Base-by-base conservation (phyloP, 108 stramenopile genomes). In the Cyclotella sp. region DNA sequence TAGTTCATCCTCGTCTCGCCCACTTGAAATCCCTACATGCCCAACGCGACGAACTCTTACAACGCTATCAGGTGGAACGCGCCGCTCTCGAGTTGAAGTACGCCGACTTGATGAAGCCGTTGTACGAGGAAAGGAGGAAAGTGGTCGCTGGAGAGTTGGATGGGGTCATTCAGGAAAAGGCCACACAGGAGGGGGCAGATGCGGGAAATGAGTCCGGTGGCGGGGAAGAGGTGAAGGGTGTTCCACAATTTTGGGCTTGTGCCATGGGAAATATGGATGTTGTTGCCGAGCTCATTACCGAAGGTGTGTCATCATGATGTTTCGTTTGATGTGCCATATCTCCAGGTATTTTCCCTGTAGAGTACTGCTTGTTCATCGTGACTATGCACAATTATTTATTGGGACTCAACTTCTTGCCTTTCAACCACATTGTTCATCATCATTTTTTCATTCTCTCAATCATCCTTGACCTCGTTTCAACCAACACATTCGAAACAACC, bases 181-280 rank as follows among this genome's bases (percentile, higher is more conserved):
- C 22, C 19, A 49, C 39, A 8, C 65, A 39, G 64, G 80, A 72
- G 19, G 67, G 16, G 6, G 51, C 70, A 1, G 54, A 30, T 49
- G 72, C 71, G 12, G 65, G 75, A 29, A 73, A 79, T 21, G 65
- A 77, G 13, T 70, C 60, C 10, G 77, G 77, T 22, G 75, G 69
- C 30, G 75, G 58, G 41, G 66, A 73, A 46, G 45, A 44, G 11
- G 71, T 84, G 5, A 69, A 73, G 61, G 96, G 96, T 51, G 88
- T 95, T 67, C 96, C 96, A 3, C 91, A 95, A 76, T 97, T 97
- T 78, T 97, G 96, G 96, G 80, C 90, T 9, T 83, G 79, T 59
- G 90, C 90, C 55, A 84, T 97, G 80, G 81, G 81, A 10, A 85
- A 95, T 65, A 84, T 89, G 63, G 91, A 87, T 49, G 74, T 84